These are phyloP conservation scores for Pichia sporocuriosa DNA, from an alignment of 805 yeast genomes.

Conservation along the genomic window DNA sequence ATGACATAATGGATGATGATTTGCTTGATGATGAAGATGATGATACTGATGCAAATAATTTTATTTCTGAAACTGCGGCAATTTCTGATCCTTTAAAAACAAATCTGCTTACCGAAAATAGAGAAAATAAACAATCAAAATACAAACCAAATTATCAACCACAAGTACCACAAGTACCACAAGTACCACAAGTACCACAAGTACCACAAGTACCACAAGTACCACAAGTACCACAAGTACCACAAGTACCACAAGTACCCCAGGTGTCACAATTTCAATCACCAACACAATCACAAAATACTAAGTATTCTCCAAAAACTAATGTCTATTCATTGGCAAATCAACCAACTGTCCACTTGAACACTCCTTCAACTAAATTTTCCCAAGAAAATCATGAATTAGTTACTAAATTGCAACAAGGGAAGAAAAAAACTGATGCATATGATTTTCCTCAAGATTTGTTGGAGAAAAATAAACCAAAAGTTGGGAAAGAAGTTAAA, in stretches of 20 bases:
- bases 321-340: background rate
- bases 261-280: no score
- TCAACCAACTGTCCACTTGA: no score
- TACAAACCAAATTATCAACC: background rate
- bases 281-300: no score
- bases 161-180: background rate
- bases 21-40: slow-evolving; percentile 23
- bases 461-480: slow-evolving; percentile 34
- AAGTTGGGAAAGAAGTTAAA: slow-evolving; percentile 34
- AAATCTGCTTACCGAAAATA: background rate
- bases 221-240: no score
- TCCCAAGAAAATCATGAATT: slow-evolving; percentile 13
- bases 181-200: background rate
- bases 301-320: background rate
- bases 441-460: slow-evolving; percentile 65
- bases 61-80: background rate
- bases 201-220: no score
- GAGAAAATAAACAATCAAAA: background rate
- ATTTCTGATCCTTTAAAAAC: no score
- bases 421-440: slow-evolving; percentile 63
- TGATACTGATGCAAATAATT: background rate
- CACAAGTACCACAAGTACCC: no score
- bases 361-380: slow-evolving; percentile 1
- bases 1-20: slow-evolving; percentile 35
- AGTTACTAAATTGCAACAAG: slow-evolving; percentile 32